A percentile compares a stretch with the other conserved stretches of the same genome.
These are phyloP conservation scores for Ricinus communis DNA, from an alignment of 345 rosid species.

Conservation along the genomic window DNA sequence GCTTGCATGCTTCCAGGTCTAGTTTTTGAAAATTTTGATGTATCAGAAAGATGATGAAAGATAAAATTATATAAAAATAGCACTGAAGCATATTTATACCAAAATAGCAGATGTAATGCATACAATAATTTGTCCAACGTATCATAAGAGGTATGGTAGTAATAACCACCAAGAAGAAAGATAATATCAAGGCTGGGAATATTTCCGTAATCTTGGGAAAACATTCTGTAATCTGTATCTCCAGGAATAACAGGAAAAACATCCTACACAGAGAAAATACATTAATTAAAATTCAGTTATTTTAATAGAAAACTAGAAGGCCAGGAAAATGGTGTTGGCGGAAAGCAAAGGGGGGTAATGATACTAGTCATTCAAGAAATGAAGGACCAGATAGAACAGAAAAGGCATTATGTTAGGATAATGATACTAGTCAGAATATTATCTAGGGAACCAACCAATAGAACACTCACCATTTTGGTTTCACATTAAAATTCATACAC, in stretches of 20 bases:
- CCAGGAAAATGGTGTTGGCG: not conserved
- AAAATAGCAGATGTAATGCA: constrained; percentile 60
- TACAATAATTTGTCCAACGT: constrained; percentile 96
- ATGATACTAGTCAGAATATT: not conserved
- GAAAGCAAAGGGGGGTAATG: too few relatives aligned
- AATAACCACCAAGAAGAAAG: constrained; percentile 94
- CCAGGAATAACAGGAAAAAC: constrained; percentile 91
- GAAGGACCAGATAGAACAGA: not conserved
- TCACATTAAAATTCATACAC: constrained; percentile 10
- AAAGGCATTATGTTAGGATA: not conserved
- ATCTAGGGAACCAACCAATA: not conserved
- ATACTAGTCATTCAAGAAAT: not conserved
- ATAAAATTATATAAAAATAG: constrained; percentile 23
- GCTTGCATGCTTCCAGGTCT: constrained; percentile 99
- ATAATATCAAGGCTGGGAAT: constrained; percentile 97
- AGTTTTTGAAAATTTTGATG: constrained; percentile 33
- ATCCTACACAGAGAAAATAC: constrained; percentile 48
- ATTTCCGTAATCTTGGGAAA: constrained; percentile 82
- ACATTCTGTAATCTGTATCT: constrained; percentile 94
- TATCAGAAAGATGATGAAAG: constrained; percentile 34
- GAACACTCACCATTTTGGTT: constrained; percentile 15
- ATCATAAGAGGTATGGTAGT: constrained; percentile 93
- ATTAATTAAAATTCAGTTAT: not conserved
- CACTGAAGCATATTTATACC: constrained; percentile 43
- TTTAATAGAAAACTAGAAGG: not conserved